Conservation (phyloP, 495 filamentous ascomycete species). For the Aspergillus mulundensis region DNA sequence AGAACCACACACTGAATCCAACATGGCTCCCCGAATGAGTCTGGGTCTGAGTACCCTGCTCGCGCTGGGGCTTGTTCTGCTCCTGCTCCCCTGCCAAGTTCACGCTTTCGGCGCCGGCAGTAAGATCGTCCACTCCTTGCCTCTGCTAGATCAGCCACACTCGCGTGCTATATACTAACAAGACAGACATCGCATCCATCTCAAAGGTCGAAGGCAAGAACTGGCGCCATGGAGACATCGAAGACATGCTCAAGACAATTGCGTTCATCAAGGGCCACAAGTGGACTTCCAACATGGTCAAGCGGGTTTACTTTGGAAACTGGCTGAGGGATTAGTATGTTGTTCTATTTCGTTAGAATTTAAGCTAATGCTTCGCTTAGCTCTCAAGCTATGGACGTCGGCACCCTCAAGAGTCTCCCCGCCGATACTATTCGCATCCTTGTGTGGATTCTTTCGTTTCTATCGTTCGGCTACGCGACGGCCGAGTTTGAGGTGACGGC, state of each 20-base stretch:
- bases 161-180: slow-evolving; percentile 2
- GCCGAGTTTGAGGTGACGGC: slow-evolving; percentile 94
- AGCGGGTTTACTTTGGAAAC: slow-evolving; percentile 85
- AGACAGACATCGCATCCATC: slow-evolving; percentile 77
- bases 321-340: slow-evolving; percentile 48
- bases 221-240: slow-evolving; percentile 96
- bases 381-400: slow-evolving; percentile 88
- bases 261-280: slow-evolving; percentile 87
- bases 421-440: slow-evolving; percentile 87
- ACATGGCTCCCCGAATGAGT: slow-evolving; percentile 28
- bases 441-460: slow-evolving; percentile 87
- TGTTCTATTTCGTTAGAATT: not conserved
- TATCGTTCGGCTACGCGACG: slow-evolving; percentile 95
- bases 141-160: not conserved
- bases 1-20: not conserved
- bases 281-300: slow-evolving; percentile 87
- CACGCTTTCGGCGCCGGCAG: slow-evolving; percentile 89
- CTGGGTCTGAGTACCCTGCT: slow-evolving; percentile 35
- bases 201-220: slow-evolving; percentile 91
- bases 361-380: slow-evolving; percentile 33
- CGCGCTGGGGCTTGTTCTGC: slow-evolving; percentile 59
- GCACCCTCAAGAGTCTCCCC: slow-evolving; percentile 82
- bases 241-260: slow-evolving; percentile 87
- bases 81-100: slow-evolving; percentile 42
- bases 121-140: slow-evolving; percentile 19